Evolutionary conservation across 1,284 basidiomycete species (phyloP).

Genomic region (Inonotus obliquus): DNA sequence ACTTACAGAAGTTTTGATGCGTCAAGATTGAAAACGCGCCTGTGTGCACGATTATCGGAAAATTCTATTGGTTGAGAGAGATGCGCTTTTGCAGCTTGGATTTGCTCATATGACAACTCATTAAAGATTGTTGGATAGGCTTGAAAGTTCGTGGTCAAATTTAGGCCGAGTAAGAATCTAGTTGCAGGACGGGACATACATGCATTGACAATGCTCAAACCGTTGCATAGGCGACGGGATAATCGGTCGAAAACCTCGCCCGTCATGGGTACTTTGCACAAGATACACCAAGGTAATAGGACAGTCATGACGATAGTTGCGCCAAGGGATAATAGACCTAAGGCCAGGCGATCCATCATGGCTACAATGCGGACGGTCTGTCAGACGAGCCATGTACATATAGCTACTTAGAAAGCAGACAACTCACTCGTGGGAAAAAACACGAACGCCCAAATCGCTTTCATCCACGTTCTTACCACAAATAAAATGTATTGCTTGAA

Average conservation of each 20-base stretch:
- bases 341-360: slow-evolving; percentile 19
- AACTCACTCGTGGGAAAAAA: slow-evolving; percentile 23
- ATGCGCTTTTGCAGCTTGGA: slow-evolving; percentile 23
- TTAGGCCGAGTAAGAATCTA: neutral
- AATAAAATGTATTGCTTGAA: slow-evolving; percentile 19
- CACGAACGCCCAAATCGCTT: slow-evolving; percentile 20
- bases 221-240: slow-evolving; percentile 18
- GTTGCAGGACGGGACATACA: slow-evolving; percentile 15
- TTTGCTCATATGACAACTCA: slow-evolving; percentile 25
- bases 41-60: slow-evolving; percentile 20
- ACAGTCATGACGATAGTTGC: slow-evolving; percentile 22
- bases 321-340: slow-evolving; percentile 20
- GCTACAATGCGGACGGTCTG: slow-evolving; percentile 5
- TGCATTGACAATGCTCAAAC: slow-evolving; percentile 24
- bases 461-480: slow-evolving; percentile 20
- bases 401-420: neutral
- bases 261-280: slow-evolving; percentile 20
- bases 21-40: slow-evolving; percentile 27
- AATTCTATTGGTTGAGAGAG: slow-evolving; percentile 22
- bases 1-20: slow-evolving; percentile 26
- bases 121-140: slow-evolving; percentile 32
- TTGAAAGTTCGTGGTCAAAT: slow-evolving; percentile 5
- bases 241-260: slow-evolving; percentile 16
- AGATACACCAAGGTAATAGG: slow-evolving; percentile 22
- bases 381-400: slow-evolving; percentile 2